Percentiles rank a stretch among this genome's conserved stretches.
These are phyloP conservation scores for Aspergillus hancockii DNA, from an alignment of 495 filamentous ascomycete species.

Conservation along the genomic window DNA sequence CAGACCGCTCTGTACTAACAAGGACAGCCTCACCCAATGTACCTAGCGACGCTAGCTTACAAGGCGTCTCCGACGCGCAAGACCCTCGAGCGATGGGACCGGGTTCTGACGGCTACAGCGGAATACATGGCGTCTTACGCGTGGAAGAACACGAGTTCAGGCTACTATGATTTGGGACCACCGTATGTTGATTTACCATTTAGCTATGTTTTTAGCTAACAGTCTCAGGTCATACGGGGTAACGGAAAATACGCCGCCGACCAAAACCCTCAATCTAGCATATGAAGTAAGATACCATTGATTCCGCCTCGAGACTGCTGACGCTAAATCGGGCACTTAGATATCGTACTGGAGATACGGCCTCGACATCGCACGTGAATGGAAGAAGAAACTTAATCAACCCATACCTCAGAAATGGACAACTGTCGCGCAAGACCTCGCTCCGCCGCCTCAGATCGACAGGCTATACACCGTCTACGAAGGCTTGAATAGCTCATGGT, in stretches of 20 bases:
- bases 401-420: slow-evolving; percentile 11
- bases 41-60: slow-evolving; percentile 18
- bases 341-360: slow-evolving; percentile 23
- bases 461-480: slow-evolving; percentile 19
- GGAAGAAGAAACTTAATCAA: slow-evolving; percentile 11
- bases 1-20: background rate
- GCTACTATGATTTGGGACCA: slow-evolving; percentile 22
- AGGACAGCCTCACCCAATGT: slow-evolving; percentile 18
- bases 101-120: slow-evolving; percentile 13
- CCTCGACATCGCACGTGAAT: slow-evolving; percentile 11
- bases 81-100: slow-evolving; percentile 16
- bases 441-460: slow-evolving; percentile 12
- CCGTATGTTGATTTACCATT: slow-evolving; percentile 10
- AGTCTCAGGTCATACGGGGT: slow-evolving; percentile 17
- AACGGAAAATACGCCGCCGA: slow-evolving; percentile 20
- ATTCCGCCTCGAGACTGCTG: background rate
- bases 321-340: background rate
- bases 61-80: slow-evolving; percentile 14
- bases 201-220: background rate
- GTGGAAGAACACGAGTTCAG: slow-evolving; percentile 16
- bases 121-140: slow-evolving; percentile 22
- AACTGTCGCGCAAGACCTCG: slow-evolving; percentile 10
- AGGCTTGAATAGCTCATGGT: slow-evolving; percentile 18
- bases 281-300: slow-evolving; percentile 12
- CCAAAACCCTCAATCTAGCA: slow-evolving; percentile 14